Conservation (phyloP, 2,329 filamentous ascomycete genomes). For the Colletotrichum magnum region DNA sequence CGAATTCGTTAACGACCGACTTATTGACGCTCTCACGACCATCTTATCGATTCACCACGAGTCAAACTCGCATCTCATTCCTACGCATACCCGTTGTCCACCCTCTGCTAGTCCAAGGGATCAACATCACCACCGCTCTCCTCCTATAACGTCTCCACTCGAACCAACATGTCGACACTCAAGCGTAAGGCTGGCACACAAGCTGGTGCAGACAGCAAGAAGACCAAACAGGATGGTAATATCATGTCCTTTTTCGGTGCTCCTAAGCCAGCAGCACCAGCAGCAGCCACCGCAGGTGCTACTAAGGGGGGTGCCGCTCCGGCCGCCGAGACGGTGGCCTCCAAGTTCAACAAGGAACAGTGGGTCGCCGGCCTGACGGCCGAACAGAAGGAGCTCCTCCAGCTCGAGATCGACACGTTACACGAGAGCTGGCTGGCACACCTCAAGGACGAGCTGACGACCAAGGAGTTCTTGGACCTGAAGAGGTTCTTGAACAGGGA, state of each 20-base stretch:
- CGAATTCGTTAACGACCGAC: neutral
- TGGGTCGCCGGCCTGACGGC: slow-evolving; percentile 86
- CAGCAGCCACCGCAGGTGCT: slow-evolving; percentile 41
- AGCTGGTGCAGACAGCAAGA: slow-evolving; percentile 71
- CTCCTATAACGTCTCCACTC: neutral
- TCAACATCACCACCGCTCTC: slow-evolving; percentile 16
- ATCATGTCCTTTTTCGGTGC: slow-evolving; percentile 92
- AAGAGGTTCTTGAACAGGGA: slow-evolving; percentile 91
- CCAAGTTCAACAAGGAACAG: slow-evolving; percentile 87
- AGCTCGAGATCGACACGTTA: slow-evolving; percentile 92
- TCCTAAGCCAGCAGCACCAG: slow-evolving; percentile 66
- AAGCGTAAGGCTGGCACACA: slow-evolving; percentile 75
- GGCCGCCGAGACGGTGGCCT: slow-evolving; percentile 49
- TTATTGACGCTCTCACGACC: slow-evolving; percentile 16
- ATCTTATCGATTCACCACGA: slow-evolving; percentile 16
- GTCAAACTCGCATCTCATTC: slow-evolving; percentile 8
- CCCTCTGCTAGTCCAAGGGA: slow-evolving; percentile 18
- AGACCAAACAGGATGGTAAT: slow-evolving; percentile 79
- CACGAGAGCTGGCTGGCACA: slow-evolving; percentile 92
- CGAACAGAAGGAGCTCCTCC: slow-evolving; percentile 86
- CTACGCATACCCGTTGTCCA: slow-evolving; percentile 1
- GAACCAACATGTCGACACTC: slow-evolving; percentile 64
- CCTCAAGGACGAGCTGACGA: slow-evolving; percentile 87
- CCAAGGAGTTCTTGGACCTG: slow-evolving; percentile 85
- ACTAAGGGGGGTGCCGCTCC: slow-evolving; percentile 39